Base-by-base conservation (phyloP, 2,329 filamentous ascomycete species). In the Calonectria pteridis region DNA sequence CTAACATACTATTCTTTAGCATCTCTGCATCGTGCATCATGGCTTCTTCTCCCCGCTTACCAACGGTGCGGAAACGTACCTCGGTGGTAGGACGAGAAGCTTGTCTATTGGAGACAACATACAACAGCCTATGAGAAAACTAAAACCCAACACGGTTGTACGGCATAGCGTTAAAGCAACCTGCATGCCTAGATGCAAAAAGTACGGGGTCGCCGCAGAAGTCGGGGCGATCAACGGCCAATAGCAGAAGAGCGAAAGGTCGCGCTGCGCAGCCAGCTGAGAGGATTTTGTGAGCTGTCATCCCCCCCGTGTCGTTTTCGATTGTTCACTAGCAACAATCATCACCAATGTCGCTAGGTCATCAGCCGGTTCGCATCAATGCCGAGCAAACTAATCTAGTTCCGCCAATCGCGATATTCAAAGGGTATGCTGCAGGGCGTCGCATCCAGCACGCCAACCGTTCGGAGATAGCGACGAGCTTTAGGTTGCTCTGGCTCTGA, bases 391-490 rank as follows among this genome's bases (percentile, higher is more conserved):
- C 20, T n/a, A 46, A 11, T 11, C 40, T 31, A 40, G 26, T 26
- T 31, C 37, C 64, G 29, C 68, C 59, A 71, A 71, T 66, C 51
- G 59, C 58, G 26, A 26, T 35, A 67, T 71, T 43, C 51, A 23
- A 26, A 37, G 35, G 18, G 23, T 26, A 40, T 40, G 62, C 58
- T 69, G 65, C 66, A 63, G 71, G 66, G 49, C 59, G 59, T 59
- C 31, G 65, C 62, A 65, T 66, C 50, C 59, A 64, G 59, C 55
- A 66, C 58, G 71, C 35, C 46, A 59, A 59, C 50, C 55, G 58
- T 26, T 31, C 71, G 59, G 58, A 73, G 71, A 73, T 73, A 63
- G 71, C 71, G 71, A 73, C 50, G 35, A 26, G n/a, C 46, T 35
- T 63, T 53, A 31, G 58, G 23, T 55, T 59, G 28, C 33, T 53